Evolutionary conservation across 1,284 basidiomycete genomes (phyloP).

Genomic region (Ceraceosorus bombacis): DNA sequence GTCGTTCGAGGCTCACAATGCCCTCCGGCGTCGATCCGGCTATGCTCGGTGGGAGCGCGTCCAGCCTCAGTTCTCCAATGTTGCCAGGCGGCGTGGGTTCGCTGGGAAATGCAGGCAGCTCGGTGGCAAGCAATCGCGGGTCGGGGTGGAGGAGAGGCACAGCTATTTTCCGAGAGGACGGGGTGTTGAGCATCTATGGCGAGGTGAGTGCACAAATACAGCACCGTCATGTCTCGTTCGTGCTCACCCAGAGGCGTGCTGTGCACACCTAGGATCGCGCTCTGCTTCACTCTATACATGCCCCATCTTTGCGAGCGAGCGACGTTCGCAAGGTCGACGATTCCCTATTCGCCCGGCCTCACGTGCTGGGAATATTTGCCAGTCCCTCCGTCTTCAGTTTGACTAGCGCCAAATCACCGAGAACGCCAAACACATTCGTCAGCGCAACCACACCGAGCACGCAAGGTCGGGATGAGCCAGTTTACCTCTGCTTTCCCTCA

Average conservation of each 20-base stretch:
- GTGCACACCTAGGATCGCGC: slow-evolving; percentile 12
- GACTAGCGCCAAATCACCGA: neutral
- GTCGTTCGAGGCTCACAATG: slow-evolving; percentile 6
- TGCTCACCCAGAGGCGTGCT: too few relatives aligned
- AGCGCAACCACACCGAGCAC: neutral
- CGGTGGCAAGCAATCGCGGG: slow-evolving; percentile 1
- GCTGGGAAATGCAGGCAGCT: neutral
- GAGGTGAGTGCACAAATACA: slow-evolving; percentile 9
- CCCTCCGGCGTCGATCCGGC: too few relatives aligned
- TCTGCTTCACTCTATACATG: slow-evolving; percentile 28
- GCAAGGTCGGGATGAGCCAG: slow-evolving; percentile 14
- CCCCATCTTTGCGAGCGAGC: slow-evolving; percentile 17
- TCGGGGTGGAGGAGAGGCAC: slow-evolving; percentile 25
- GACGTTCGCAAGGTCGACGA: slow-evolving; percentile 32
- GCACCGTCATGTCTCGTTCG: too few relatives aligned
- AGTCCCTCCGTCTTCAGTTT: slow-evolving; percentile 14
- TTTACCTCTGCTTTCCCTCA: slow-evolving; percentile 29
- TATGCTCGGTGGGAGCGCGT: too few relatives aligned
- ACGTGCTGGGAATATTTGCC: slow-evolving; percentile 31
- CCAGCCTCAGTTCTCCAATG: too few relatives aligned
- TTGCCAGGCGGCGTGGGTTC: too few relatives aligned
- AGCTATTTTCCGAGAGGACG: slow-evolving; percentile 30
- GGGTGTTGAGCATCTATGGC: slow-evolving; percentile 24
- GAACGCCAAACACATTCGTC: neutral
- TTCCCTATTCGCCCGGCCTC: slow-evolving; percentile 25